A percentile compares a stretch with the other conserved stretches of the same genome.
Conservation (phyloP, 164 flowering plant genomes). For the Litsea cubeba region DNA sequence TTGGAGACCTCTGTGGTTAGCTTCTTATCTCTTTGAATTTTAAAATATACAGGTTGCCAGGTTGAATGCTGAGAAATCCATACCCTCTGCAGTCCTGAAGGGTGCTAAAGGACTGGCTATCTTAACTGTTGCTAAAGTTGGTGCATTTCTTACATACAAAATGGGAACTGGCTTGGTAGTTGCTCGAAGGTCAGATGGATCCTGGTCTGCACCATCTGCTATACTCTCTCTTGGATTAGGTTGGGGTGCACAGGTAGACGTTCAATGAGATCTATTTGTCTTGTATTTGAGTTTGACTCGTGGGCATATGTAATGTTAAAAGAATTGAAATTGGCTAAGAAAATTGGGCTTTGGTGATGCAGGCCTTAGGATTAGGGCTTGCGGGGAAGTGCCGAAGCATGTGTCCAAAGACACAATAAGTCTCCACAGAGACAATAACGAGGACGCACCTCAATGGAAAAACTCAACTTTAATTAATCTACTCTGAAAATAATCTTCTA, state of each 20-base stretch:
- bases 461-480: too few relatives aligned
- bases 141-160: slow-evolving; percentile 71
- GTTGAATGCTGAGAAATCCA: slow-evolving; percentile 72
- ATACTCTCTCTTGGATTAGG: slow-evolving; percentile 80
- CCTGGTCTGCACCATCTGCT: slow-evolving; percentile 99
- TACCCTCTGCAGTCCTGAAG: slow-evolving; percentile 74
- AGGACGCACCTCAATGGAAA: too few relatives aligned
- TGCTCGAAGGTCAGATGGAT: slow-evolving; percentile 82
- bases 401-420: too few relatives aligned
- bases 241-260: slow-evolving; percentile 94
- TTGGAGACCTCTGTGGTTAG: not conserved
- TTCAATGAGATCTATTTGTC: not conserved
- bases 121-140: slow-evolving; percentile 86
- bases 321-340: not conserved
- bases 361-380: too few relatives aligned
- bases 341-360: too few relatives aligned
- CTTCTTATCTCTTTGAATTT: not conserved
- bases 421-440: too few relatives aligned
- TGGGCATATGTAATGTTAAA: not conserved
- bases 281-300: not conserved
- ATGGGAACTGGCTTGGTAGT: slow-evolving; percentile 94
- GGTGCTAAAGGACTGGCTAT: slow-evolving; percentile 88
- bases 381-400: too few relatives aligned
- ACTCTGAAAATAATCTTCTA: too few relatives aligned
- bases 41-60: slow-evolving; percentile 55